Percentiles rank a stretch among this genome's conserved stretches.
Conservation (phyloP, 257 asterid species). For the Sherardia arvensis region DNA sequence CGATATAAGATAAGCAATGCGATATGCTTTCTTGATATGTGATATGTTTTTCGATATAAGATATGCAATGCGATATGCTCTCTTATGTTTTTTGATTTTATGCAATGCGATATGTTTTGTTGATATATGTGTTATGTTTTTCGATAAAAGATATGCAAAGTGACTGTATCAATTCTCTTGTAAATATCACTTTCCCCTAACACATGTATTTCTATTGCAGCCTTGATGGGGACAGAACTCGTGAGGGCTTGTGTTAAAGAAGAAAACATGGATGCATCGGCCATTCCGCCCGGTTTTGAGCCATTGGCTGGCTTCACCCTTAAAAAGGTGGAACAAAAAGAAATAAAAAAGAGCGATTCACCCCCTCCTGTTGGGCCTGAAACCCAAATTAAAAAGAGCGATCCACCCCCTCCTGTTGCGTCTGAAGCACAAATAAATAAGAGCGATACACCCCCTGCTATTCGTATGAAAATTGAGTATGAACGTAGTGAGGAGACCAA, state of each 20-base stretch:
- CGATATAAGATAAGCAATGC: neutral
- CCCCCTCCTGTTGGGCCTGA: conserved; percentile 31
- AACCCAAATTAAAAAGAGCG: conserved; percentile 19
- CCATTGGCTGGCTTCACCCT: conserved; percentile 59
- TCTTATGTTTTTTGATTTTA: too few species aligned
- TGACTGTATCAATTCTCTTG: conserved; percentile 1
- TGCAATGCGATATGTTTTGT: too few species aligned
- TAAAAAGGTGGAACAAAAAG: conserved; percentile 42
- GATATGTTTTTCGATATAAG: neutral
- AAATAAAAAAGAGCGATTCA: conserved; percentile 21
- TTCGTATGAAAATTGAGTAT: conserved; percentile 31
- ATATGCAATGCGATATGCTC: neutral
- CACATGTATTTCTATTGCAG: conserved; percentile 16
- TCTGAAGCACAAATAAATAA: conserved; percentile 30
- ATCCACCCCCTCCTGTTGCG: conserved; percentile 27
- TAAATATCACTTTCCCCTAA: neutral
- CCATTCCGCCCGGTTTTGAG: conserved; percentile 97
- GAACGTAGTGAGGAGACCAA: conserved; percentile 34
- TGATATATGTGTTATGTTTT: too few species aligned
- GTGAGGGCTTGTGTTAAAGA: conserved; percentile 59
- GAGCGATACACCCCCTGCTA: too few species aligned
- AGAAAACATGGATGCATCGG: conserved; percentile 60
- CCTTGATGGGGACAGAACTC: conserved; percentile 66
- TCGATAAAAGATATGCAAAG: neutral
- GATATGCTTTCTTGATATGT: neutral